Percentiles rank a stretch among this genome's conserved stretches.
Evolutionary conservation across 2,329 filamentous ascomycete species (phyloP).

Genomic region (Xylariaceae sp.): DNA sequence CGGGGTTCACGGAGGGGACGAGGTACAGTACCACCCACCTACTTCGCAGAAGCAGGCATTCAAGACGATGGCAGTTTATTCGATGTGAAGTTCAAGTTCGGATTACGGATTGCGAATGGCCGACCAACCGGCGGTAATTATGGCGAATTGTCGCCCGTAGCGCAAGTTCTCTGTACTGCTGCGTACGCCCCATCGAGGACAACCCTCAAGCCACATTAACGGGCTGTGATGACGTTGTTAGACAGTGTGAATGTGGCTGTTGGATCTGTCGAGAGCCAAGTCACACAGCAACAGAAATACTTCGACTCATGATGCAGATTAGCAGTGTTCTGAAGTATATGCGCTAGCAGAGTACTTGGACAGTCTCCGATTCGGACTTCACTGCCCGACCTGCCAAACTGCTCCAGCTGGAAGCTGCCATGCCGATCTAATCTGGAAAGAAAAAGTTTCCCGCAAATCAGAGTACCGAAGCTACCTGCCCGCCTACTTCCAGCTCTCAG

Average conservation of each 20-base stretch:
- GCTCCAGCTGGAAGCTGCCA: no score
- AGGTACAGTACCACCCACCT: background rate
- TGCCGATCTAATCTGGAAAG: background rate
- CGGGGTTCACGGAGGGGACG: background rate
- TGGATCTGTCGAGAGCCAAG: background rate
- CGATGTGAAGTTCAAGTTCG: no score
- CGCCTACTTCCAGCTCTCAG: background rate
- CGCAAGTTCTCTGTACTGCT: no score
- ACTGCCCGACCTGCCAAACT: background rate
- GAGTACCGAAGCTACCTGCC: background rate
- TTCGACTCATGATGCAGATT: background rate
- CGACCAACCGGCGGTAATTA: background rate
- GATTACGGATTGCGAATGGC: background rate
- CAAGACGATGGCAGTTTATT: no score
- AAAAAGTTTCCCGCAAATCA: conserved; percentile 6
- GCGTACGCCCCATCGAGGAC: no score
- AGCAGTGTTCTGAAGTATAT: background rate
- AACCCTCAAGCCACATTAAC: background rate
- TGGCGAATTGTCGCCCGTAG: background rate
- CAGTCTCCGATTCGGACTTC: background rate
- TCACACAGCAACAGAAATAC: background rate
- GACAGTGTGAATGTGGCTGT: background rate
- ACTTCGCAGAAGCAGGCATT: no score
- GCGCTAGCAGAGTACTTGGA: background rate
- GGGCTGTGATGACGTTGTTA: background rate